Evolutionary conservation across 1,284 basidiomycete genomes (phyloP).

Genomic region (Fomitopsis palustris): DNA sequence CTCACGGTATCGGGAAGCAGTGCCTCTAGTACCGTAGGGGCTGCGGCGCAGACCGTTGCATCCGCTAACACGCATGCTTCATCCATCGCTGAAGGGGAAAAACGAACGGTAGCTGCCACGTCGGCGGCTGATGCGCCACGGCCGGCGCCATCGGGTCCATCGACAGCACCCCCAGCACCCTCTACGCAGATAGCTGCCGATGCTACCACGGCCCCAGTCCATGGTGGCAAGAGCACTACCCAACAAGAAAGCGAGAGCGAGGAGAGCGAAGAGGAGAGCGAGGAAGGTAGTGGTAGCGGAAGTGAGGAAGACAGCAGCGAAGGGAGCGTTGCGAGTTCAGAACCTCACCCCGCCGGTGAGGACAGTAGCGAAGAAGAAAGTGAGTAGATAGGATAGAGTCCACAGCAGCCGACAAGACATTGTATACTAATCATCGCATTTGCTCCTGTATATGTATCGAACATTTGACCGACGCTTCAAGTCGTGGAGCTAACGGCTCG

Average conservation of each 20-base stretch:
- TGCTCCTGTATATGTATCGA: neutral
- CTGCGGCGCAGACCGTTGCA: neutral
- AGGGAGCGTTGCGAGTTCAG: neutral
- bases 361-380: constrained; percentile 2
- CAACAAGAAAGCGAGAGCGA: constrained; percentile 30
- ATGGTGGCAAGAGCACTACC: constrained; percentile 45
- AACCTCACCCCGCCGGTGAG: neutral
- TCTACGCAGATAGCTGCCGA: constrained; percentile 22
- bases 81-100: neutral
- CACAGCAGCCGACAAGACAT: neutral
- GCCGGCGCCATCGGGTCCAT: neutral
- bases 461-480: neutral
- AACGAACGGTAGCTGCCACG: neutral
- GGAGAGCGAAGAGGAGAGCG: constrained; percentile 5
- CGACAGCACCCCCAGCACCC: neutral
- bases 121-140: neutral
- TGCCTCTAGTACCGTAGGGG: neutral
- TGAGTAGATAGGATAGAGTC: constrained; percentile 1
- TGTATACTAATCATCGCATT: constrained; percentile 1
- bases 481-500: neutral
- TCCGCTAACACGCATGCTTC: neutral
- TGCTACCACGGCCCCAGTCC: constrained; percentile 23
- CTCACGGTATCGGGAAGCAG: neutral
- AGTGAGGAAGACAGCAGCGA: neutral
- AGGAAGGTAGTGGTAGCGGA: neutral